These are phyloP conservation scores for Microbotryum saponariae DNA, from an alignment of 1,284 basidiomycete species.

Conservation along the genomic window DNA sequence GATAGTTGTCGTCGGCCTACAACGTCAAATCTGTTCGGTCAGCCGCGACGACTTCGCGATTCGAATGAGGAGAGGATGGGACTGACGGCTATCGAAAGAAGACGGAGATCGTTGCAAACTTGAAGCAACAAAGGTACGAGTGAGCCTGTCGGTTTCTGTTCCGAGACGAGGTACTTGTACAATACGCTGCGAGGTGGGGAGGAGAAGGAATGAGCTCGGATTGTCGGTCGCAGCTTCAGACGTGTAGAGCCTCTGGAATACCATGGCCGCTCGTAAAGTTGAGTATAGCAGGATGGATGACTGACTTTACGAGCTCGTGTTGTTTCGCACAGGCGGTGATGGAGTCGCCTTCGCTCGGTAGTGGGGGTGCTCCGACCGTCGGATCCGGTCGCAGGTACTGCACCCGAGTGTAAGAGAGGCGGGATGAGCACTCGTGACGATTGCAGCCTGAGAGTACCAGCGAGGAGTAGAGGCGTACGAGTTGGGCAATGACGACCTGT, in stretches of 20 bases:
- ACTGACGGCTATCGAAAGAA: conserved; percentile 26
- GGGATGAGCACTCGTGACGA: too few species aligned
- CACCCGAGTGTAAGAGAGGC: background rate
- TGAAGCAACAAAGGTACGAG: conserved; percentile 31
- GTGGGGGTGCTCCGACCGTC: background rate
- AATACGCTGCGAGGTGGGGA: conserved; percentile 18
- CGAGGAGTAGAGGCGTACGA: background rate
- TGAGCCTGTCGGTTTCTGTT: conserved; percentile 27
- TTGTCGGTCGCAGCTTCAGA: background rate
- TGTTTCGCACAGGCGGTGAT: conserved; percentile 11
- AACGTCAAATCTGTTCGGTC: background rate
- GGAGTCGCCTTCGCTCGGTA: background rate
- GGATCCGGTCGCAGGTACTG: conserved; percentile 1
- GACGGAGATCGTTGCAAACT: conserved; percentile 30
- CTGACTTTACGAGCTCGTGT: conserved; percentile 18
- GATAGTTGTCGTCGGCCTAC: conserved; percentile 22
- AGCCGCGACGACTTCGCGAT: too few species aligned
- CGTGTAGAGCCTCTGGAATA: too few species aligned
- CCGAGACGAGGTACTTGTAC: conserved; percentile 29
- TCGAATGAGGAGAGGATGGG: background rate
- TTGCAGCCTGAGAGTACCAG: too few species aligned
- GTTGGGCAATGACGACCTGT: conserved; percentile 14
- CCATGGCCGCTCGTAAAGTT: too few species aligned
- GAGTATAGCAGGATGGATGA: background rate
- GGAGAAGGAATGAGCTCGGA: background rate